Evolutionary conservation across 2,329 filamentous ascomycete species (phyloP).

Genomic region (Fusarium foetens): DNA sequence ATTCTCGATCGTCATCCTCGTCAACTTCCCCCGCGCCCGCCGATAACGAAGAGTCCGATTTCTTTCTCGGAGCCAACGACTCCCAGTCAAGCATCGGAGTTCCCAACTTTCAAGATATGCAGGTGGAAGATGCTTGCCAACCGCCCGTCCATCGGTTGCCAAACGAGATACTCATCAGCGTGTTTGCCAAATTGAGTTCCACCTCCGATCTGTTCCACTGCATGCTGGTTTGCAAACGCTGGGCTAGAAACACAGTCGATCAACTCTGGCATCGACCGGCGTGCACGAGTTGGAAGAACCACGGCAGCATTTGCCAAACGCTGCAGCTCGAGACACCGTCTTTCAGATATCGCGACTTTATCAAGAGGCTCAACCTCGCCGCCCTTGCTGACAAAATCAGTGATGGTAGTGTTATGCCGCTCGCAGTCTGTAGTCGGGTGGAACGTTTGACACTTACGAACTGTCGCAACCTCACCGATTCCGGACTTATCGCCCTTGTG

Average conservation of each 20-base stretch:
- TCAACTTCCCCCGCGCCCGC: slow-evolving; percentile 79
- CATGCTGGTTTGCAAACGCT: slow-evolving; percentile 93
- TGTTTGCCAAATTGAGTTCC: slow-evolving; percentile 85
- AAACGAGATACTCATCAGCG: slow-evolving; percentile 92
- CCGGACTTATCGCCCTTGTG: slow-evolving; percentile 82
- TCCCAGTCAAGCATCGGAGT: slow-evolving; percentile 91
- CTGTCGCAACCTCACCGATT: slow-evolving; percentile 85
- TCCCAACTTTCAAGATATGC: slow-evolving; percentile 79
- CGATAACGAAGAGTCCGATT: slow-evolving; percentile 93
- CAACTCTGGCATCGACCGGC: slow-evolving; percentile 94
- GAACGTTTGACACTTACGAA: slow-evolving; percentile 93
- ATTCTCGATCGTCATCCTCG: slow-evolving; percentile 71
- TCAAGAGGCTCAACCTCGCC: slow-evolving; percentile 91
- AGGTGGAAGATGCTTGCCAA: slow-evolving; percentile 72
- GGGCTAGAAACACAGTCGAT: slow-evolving; percentile 92
- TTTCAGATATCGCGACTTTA: slow-evolving; percentile 89
- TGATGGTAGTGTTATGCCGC: slow-evolving; percentile 87
- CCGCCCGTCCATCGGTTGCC: slow-evolving; percentile 88
- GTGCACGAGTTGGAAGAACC: slow-evolving; percentile 86
- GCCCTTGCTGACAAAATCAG: slow-evolving; percentile 78
- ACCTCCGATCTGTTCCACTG: slow-evolving; percentile 83
- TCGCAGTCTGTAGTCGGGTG: slow-evolving; percentile 86
- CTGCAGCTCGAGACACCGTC: slow-evolving; percentile 78
- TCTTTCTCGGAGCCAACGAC: slow-evolving; percentile 88
- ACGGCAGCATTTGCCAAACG: slow-evolving; percentile 82